Conservation (phyloP, 2,329 filamentous ascomycete genomes). For the Ascochyta pisi region DNA sequence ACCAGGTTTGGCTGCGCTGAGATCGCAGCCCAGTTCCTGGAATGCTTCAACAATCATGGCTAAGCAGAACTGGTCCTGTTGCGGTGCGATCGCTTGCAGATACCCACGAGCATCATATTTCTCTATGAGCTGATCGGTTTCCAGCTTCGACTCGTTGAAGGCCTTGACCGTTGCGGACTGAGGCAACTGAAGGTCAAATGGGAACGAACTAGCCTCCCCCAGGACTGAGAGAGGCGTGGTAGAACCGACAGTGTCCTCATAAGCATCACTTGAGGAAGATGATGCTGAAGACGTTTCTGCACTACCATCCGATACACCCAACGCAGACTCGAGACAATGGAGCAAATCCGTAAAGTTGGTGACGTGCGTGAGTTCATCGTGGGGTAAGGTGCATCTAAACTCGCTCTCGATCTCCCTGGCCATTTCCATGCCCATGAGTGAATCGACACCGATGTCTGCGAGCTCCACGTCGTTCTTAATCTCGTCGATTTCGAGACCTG, state of each 20-base stretch:
- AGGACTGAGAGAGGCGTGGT: background rate
- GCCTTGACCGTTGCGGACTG: background rate
- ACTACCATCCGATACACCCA: background rate
- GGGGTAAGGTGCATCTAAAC: slow-evolving; percentile 17
- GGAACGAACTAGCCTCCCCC: background rate
- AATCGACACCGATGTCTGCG: slow-evolving; percentile 49
- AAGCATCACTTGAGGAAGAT: background rate
- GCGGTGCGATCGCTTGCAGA: slow-evolving; percentile 19
- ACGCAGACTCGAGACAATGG: background rate
- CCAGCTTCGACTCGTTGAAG: background rate
- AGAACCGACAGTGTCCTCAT: background rate
- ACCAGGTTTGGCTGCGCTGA: slow-evolving; percentile 14
- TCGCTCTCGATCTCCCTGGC: slow-evolving; percentile 33
- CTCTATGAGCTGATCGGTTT: slow-evolving; percentile 9
- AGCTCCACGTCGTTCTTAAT: slow-evolving; percentile 30
- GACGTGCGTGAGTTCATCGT: slow-evolving; percentile 8
- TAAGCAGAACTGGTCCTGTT: slow-evolving; percentile 31
- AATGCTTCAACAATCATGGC: slow-evolving; percentile 40
- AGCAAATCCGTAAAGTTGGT: slow-evolving; percentile 11
- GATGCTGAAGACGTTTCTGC: background rate
- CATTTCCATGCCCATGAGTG: slow-evolving; percentile 48
- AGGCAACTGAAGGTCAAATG: background rate
- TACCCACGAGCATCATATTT: slow-evolving; percentile 5
- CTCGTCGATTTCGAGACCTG: slow-evolving; percentile 26
- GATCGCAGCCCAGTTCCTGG: slow-evolving; percentile 21